phyloP scores from a whole-genome alignment of 768 basidiomycete species.

The Symmetrospora coprosmae region DNA sequence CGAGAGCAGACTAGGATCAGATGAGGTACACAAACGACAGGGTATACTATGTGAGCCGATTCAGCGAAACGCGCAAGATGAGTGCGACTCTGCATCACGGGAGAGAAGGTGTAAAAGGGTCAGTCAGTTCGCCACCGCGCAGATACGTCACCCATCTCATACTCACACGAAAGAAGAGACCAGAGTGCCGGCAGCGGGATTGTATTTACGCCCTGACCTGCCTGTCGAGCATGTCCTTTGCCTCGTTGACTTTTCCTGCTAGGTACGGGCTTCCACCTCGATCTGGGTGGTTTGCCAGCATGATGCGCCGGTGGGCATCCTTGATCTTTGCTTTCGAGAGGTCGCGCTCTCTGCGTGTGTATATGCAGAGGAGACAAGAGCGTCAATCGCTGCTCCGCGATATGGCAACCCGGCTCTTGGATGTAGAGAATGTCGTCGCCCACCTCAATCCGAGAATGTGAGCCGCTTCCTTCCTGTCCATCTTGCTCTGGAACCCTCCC shows the following conservation, averaged over 20 bases:
- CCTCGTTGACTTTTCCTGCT: constrained; percentile 97
- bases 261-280: constrained; percentile 95
- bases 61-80: too few relatives aligned
- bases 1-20: too few relatives aligned
- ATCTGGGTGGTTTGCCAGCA: constrained; percentile 98
- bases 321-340: constrained; percentile 63
- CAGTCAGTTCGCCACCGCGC: too few relatives aligned
- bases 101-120: too few relatives aligned
- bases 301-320: constrained; percentile 89
- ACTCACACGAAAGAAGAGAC: too few relatives aligned
- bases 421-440: too few relatives aligned
- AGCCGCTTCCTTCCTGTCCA: constrained; percentile 89
- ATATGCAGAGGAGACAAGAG: not conserved
- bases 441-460: constrained; percentile 83
- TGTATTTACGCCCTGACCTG: not conserved
- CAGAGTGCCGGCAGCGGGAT: not conserved
- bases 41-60: too few relatives aligned
- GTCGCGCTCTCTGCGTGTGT: constrained; percentile 55
- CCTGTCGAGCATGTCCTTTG: constrained; percentile 46
- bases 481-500: constrained; percentile 88
- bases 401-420: not conserved
- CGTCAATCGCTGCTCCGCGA: not conserved
- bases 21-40: too few relatives aligned
- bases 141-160: too few relatives aligned
- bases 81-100: too few relatives aligned